Percentiles rank a stretch among this genome's conserved stretches.
Conservation (phyloP, 2,329 filamentous ascomycete genomes). For the Epichloe typhina region DNA sequence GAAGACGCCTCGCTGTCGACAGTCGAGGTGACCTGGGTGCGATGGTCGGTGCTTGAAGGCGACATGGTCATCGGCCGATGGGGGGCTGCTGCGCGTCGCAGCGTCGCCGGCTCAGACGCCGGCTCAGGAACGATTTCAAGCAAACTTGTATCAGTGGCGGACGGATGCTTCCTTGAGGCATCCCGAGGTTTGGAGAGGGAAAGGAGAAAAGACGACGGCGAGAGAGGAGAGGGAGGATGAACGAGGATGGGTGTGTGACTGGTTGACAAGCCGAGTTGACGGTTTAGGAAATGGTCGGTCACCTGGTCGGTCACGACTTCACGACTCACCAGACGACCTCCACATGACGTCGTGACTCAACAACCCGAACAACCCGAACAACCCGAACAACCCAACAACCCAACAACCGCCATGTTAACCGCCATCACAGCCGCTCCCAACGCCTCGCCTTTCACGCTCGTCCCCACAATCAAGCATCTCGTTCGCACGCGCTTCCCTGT, state of each 20-base stretch:
- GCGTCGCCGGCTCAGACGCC: too few species aligned
- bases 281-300: too few species aligned
- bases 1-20: constrained; percentile 2
- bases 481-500: constrained; percentile 34
- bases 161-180: not conserved
- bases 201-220: not conserved
- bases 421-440: constrained; percentile 13
- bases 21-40: not conserved
- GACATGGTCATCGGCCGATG: constrained; percentile 2
- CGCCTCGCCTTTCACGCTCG: constrained; percentile 15
- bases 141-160: not conserved
- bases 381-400: too few species aligned
- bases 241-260: not conserved
- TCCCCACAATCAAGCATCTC: constrained; percentile 33
- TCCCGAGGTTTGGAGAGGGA: not conserved
- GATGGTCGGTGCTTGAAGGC: constrained; percentile 3
- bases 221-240: not conserved
- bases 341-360: not conserved
- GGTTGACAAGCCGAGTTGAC: too few species aligned
- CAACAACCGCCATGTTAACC: not conserved
- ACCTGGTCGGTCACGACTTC: too few species aligned
- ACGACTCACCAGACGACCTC: too few species aligned
- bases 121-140: not conserved
- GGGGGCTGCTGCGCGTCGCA: not conserved
- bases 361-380: too few species aligned